Conservation (phyloP, 805 yeast genomes). For the Brettanomyces bruxellensis region DNA sequence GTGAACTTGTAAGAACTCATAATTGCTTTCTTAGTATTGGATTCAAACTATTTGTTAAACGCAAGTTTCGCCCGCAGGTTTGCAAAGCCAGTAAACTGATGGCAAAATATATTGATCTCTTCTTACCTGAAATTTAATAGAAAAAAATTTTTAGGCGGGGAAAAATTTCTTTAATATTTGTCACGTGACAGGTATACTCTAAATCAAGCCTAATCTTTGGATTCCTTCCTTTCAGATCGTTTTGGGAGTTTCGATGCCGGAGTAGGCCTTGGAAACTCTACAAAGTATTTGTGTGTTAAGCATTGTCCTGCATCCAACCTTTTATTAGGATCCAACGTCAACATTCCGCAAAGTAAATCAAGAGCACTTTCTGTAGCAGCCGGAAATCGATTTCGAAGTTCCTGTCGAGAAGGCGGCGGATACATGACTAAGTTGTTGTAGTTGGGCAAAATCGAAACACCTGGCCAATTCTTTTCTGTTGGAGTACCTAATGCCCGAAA, state of each 20-base stretch:
- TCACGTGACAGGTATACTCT: background rate
- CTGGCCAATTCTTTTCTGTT: conserved; percentile 85
- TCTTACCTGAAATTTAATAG: no score
- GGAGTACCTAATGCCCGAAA: conserved; percentile 96
- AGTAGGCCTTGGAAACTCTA: conserved; percentile 69
- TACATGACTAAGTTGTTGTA: conserved; percentile 67
- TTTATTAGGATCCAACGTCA: conserved; percentile 68
- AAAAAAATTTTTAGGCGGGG: background rate
- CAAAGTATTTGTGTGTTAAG: conserved; percentile 56
- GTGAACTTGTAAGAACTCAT: conserved; percentile 30
- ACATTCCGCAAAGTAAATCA: conserved; percentile 63
- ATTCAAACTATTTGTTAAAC: no score
- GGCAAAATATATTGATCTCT: no score
- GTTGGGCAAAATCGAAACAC: conserved; percentile 68
- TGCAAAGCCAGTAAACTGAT: no score
- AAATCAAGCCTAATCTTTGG: background rate
- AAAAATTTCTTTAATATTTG: background rate
- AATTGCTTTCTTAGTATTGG: background rate
- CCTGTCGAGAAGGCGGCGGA: conserved; percentile 77
- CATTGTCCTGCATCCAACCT: conserved; percentile 61
- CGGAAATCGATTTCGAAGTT: conserved; percentile 71
- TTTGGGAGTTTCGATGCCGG: conserved; percentile 55
- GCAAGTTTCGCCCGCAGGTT: no score
- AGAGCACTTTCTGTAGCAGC: conserved; percentile 87
- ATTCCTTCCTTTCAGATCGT: conserved; percentile 8